phyloP scores from a whole-genome alignment of 2,329 filamentous ascomycete species.

The Aspergillus sp. region DNA sequence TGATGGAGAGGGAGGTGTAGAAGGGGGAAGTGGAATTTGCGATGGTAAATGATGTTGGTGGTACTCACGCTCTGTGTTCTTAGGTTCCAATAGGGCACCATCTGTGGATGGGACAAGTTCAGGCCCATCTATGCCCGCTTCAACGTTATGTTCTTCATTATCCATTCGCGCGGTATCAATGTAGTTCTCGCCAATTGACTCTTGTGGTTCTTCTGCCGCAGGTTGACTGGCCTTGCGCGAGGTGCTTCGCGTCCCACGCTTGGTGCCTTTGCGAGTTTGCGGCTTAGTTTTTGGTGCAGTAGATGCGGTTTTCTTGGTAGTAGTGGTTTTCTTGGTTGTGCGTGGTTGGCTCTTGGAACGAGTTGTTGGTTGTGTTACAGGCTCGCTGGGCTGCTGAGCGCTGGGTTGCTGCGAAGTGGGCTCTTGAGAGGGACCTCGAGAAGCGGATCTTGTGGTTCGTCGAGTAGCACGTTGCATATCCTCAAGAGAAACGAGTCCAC shows the following conservation, averaged over 20 bases:
- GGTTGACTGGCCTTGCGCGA: slow-evolving; percentile 13
- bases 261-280: slow-evolving; percentile 12
- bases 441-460: slow-evolving; percentile 22
- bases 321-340: slow-evolving; percentile 14
- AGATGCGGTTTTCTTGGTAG: slow-evolving; percentile 9
- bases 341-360: slow-evolving; percentile 16
- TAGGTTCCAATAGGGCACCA: slow-evolving; percentile 12
- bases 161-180: slow-evolving; percentile 1
- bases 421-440: slow-evolving; percentile 6
- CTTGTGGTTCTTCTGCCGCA: slow-evolving; percentile 5
- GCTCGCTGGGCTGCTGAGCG: slow-evolving; percentile 9
- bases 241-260: slow-evolving; percentile 16
- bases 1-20: not conserved
- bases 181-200: slow-evolving; percentile 6
- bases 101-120: not conserved
- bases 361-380: slow-evolving; percentile 13
- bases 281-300: slow-evolving; percentile 10
- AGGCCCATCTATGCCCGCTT: not conserved
- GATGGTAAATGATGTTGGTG: not conserved
- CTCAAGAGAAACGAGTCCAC: slow-evolving; percentile 34
- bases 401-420: slow-evolving; percentile 6
- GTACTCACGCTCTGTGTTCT: slow-evolving; percentile 18
- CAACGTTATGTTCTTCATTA: slow-evolving; percentile 8
- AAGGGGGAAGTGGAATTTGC: not conserved
- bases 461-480: slow-evolving; percentile 23